Evolutionary conservation across 345 rosid genomes (phyloP).

Genomic region (Draba incana): DNA sequence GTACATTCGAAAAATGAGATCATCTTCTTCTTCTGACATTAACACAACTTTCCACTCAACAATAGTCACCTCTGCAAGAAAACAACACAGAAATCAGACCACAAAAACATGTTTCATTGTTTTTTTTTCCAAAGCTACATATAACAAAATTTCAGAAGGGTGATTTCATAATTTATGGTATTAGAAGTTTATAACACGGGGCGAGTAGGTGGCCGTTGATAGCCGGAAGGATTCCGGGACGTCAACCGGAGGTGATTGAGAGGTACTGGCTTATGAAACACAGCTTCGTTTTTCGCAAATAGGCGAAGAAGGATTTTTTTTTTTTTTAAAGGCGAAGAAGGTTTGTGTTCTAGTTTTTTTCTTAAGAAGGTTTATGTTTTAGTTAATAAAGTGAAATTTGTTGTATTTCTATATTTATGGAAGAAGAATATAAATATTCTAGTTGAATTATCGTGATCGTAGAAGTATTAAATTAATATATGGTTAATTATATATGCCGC

Average conservation of each 20-base stretch:
- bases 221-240: conserved; percentile 72
- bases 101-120: neutral
- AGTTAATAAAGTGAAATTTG: too few relatives aligned
- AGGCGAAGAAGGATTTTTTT: neutral
- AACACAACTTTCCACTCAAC: conserved; percentile 68
- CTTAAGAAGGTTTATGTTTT: too few relatives aligned
- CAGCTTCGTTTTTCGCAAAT: conserved; percentile 41
- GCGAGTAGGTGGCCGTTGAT: conserved; percentile 62
- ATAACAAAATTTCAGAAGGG: neutral
- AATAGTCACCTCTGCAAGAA: conserved; percentile 70
- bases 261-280: conserved; percentile 82
- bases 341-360: too few relatives aligned
- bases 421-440: neutral
- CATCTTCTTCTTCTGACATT: conserved; percentile 83
- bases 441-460: neutral
- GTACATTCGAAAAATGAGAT: conserved; percentile 73
- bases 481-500: neutral
- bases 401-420: neutral
- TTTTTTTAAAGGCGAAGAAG: too few relatives aligned
- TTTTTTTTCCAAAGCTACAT: neutral
- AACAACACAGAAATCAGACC: neutral
- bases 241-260: conserved; percentile 74
- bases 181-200: too few relatives aligned
- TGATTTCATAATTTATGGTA: neutral
- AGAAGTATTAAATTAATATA: neutral